Conservation (phyloP, 2,329 filamentous ascomycete species). For the Ophiostoma sp. region DNA sequence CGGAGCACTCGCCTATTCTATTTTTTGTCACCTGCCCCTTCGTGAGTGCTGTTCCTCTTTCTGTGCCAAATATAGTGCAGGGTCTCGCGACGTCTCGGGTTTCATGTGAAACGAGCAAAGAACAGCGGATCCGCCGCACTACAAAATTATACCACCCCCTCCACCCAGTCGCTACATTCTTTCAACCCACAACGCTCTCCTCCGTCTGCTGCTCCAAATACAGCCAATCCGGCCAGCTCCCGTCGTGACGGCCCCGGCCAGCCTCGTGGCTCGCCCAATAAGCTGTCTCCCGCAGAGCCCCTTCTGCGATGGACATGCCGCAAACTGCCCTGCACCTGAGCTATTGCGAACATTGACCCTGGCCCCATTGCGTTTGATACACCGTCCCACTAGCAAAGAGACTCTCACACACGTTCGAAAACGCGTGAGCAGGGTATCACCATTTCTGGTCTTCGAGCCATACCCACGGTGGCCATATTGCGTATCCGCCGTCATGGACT, state of each 20-base stretch:
- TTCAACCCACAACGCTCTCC: not conserved
- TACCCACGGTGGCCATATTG: not conserved
- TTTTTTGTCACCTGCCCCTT: not conserved
- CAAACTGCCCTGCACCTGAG: slow-evolving; percentile 29
- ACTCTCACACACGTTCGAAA: slow-evolving; percentile 3
- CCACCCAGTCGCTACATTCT: not conserved
- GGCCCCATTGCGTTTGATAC: slow-evolving; percentile 31
- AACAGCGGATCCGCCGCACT: not conserved
- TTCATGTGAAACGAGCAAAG: slow-evolving; percentile 42
- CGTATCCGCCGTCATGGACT: not conserved
- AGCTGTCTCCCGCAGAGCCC: slow-evolving; percentile 20
- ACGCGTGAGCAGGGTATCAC: not conserved
- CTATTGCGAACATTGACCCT: slow-evolving; percentile 27
- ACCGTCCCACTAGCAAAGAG: slow-evolving; percentile 21
- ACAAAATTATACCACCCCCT: not conserved
- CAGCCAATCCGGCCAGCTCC: not conserved
- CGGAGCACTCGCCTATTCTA: not conserved
- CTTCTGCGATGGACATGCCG: slow-evolving; percentile 25
- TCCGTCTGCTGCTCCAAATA: not conserved
- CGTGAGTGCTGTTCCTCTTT: not conserved
- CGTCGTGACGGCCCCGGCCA: slow-evolving; percentile 29
- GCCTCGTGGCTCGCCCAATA: slow-evolving; percentile 36
- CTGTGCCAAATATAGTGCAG: slow-evolving; percentile 12
- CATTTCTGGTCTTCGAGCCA: not conserved
- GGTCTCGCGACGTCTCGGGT: slow-evolving; percentile 37